phyloP scores from a whole-genome alignment of 1,284 basidiomycete species.

The Pseudozyma sp. region DNA sequence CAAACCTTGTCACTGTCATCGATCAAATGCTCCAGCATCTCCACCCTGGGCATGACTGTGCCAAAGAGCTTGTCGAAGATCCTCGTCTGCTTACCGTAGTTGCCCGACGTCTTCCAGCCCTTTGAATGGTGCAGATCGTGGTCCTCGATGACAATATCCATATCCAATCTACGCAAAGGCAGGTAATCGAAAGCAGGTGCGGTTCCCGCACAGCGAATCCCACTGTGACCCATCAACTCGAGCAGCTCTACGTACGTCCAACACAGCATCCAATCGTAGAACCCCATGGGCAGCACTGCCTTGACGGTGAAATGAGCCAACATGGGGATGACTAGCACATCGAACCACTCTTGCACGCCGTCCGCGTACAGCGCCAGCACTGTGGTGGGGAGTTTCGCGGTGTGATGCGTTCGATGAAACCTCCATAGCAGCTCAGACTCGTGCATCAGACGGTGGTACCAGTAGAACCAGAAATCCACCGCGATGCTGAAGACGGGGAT shows the following conservation, averaged over 20 bases:
- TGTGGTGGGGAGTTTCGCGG: conserved; percentile 55
- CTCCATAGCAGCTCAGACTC: conserved; percentile 53
- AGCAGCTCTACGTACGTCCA: conserved; percentile 44
- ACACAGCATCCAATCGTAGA: conserved; percentile 44
- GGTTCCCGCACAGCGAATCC: conserved; percentile 51
- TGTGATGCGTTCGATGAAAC: conserved; percentile 50
- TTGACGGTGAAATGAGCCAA: conserved; percentile 30
- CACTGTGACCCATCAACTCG: conserved; percentile 58
- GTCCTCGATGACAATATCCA: conserved; percentile 64
- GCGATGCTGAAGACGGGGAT: conserved; percentile 39
- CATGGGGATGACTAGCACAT: conserved; percentile 50
- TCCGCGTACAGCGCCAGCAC: conserved; percentile 53
- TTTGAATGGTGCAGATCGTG: conserved; percentile 64
- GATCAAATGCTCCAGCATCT: conserved; percentile 31
- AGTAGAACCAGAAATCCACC: conserved; percentile 62
- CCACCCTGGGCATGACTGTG: conserved; percentile 52
- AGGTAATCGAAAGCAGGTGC: conserved; percentile 32
- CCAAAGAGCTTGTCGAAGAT: conserved; percentile 63
- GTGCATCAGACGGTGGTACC: conserved; percentile 61
- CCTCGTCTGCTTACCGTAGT: conserved; percentile 65
- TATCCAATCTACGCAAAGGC: conserved; percentile 35
- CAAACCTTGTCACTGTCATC: conserved; percentile 25
- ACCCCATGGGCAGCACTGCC: conserved; percentile 22
- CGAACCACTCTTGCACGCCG: conserved; percentile 55
- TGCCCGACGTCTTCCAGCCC: conserved; percentile 53